Base-by-base conservation (phyloP, 345 rosid species). In the Eucalyptus pauciflora region DNA sequence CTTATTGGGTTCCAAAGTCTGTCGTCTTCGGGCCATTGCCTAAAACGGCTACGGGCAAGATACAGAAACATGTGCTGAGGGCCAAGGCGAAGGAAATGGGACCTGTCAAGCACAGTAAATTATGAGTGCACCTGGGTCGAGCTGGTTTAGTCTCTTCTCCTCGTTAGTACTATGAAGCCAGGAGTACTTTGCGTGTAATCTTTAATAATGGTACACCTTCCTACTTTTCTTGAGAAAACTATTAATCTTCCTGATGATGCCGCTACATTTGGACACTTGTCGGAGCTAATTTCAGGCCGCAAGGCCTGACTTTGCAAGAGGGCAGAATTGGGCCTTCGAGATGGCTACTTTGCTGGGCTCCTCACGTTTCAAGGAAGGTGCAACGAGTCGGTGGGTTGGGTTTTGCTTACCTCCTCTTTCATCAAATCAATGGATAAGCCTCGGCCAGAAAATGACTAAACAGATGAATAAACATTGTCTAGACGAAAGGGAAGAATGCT, bases 11-110 rank as follows among this genome's bases (percentile, higher is more conserved):
- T 31, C 99, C 99, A 2, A 97, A 91, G 89, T 97, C 99, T 0
- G 95, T 97, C 15, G 89, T 97, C 49, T 96, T 98, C 87, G 99
- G 99, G 50, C 93, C 96, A 1, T 90, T 98, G 92, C 99, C 99
- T 4, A 98, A 96, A 93, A 96, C 99, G 1, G 99, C 99, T 14
- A 96, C 98, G 8, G 99, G 99, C 43, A 97, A 96, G 94, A 96
- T 96, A 90, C 99, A 94, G 94, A 98, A 98, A 90, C 97, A 96
- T 91, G 54, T 96, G 50, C 92, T 97, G 71, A 92, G 99, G 90
- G 90, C 95, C 18, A 95, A 93, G 92, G 99, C 96, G 8, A 96
- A 93, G 90, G 97, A 96, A 90, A 89, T 96, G 94, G 97, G 99
- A 89, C 93, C 95, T 24, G 89, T 95, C 46, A 94, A 91, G 94